Evolutionary conservation across 2,329 filamentous ascomycete genomes (phyloP).

Genomic region (Calonectria ilicicola): DNA sequence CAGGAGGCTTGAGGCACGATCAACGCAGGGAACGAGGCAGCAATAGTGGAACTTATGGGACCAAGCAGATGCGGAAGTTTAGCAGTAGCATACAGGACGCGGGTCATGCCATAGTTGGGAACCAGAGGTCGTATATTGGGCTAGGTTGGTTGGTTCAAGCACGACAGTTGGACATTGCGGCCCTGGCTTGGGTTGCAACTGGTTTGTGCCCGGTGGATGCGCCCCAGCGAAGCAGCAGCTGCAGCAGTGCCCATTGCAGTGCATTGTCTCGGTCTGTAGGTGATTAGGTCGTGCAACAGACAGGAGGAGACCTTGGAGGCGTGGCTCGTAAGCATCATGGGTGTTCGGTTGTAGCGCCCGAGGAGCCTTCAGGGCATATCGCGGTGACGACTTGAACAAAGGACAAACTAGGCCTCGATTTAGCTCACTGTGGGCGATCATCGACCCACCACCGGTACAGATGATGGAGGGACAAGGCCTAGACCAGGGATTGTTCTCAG

Average conservation of each 20-base stretch:
- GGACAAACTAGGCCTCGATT: conserved; percentile 9
- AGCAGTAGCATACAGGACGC: conserved; percentile 3
- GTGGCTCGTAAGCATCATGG: conserved; percentile 4
- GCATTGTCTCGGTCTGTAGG: not conserved
- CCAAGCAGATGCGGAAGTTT: conserved; percentile 11
- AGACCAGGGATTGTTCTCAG: not conserved
- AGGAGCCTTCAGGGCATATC: not conserved
- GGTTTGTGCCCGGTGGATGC: conserved; percentile 14
- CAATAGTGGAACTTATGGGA: conserved; percentile 28
- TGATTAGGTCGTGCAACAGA: not conserved
- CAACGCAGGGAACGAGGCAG: conserved; percentile 39
- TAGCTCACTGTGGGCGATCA: conserved; percentile 21
- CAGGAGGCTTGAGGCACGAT: conserved; percentile 38
- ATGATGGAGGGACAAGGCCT: conserved; percentile 12
- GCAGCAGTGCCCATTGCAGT: conserved; percentile 11
- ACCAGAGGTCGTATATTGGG: not conserved
- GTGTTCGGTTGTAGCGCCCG: not conserved
- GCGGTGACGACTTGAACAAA: not conserved
- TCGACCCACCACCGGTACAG: conserved; percentile 25
- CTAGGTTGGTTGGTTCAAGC: not conserved
- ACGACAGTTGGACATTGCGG: not conserved
- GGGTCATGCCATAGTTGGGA: conserved; percentile 7
- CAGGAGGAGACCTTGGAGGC: not conserved
- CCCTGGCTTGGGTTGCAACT: conserved; percentile 21
- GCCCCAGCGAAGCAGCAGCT: not conserved